Base-by-base conservation (phyloP, 2,329 filamentous ascomycete genomes). In the Lasiodiplodia sp. region DNA sequence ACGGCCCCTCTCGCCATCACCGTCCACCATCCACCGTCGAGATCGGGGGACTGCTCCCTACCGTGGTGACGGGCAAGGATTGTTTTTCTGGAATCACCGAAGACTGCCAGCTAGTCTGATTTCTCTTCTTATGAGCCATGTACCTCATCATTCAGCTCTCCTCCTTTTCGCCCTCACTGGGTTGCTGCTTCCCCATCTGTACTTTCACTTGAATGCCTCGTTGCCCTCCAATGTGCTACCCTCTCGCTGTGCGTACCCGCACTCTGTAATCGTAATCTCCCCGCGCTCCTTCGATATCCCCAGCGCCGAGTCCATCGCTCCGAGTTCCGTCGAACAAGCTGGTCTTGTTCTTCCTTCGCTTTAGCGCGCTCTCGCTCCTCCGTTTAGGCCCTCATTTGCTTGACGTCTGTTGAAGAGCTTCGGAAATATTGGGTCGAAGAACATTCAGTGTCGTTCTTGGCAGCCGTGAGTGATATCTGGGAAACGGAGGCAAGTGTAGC, bases 181-280 rank as follows among this genome's bases (percentile, higher is more conserved):
- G 56, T 60, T 68, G 66, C 66, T 63, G 34, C 47, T 68, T 68
- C 56, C 66, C 47, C 47, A 34, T 68, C 44, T 6, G 56, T 60
- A n/a, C 40, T 53, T 38, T 55, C 53, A 34, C 53, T 55, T 47
- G 44, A 28, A 47, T 53, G 16, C 28, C 44, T 38, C 5, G n/a
- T 18, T 25, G 21, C 23, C 57, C 57, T 28, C 37, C 37, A 25
- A 51, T 58, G 44, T 21, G 28, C 28, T 14, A 21, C 14, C 21
- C n/a, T 34, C 31, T 37, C 18, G 10, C 64, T 8, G 55, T 28
- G 38, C 38, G 25, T 51, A 34, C 34, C 53, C 37, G 28, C 52
- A 47, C 64, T 16, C n/a, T 28, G 47, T 64, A 64, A 64, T 64
- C 28, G 60, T 64, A 64, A 34, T 64, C 51, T 58, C 53, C 47